A percentile compares a stretch with the other conserved stretches of the same genome.
Conservation (phyloP, 1,284 basidiomycete species). For the Wallemia mellicola region DNA sequence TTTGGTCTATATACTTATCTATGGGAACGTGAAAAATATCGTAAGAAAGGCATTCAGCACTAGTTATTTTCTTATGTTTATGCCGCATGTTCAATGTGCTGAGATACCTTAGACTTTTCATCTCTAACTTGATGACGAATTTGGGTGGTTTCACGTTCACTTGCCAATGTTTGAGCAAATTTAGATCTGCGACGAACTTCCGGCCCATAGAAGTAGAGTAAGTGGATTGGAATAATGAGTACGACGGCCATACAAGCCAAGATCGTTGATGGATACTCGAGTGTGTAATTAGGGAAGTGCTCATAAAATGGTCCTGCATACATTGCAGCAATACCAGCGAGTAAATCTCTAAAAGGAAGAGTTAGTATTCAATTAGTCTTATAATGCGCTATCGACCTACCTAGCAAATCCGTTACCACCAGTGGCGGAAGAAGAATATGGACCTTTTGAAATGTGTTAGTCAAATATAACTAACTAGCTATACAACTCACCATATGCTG, state of each 20-base stretch:
- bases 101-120: not conserved
- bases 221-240: not conserved
- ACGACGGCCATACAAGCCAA: not conserved
- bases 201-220: not conserved
- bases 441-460: no score
- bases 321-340: slow-evolving; percentile 18
- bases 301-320: slow-evolving; percentile 17
- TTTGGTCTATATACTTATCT: no score
- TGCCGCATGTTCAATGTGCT: not conserved
- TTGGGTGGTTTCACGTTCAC: not conserved
- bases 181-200: not conserved
- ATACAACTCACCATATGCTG: slow-evolving; percentile 16
- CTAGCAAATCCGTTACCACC: slow-evolving; percentile 12
- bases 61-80: not conserved
- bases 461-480: no score
- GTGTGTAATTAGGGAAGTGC: not conserved
- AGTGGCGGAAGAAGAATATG: slow-evolving; percentile 17
- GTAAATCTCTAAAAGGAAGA: slow-evolving; percentile 9
- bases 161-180: not conserved
- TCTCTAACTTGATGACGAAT: not conserved
- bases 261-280: not conserved
- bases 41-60: no score
- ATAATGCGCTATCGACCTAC: not conserved
- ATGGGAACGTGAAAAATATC: no score
- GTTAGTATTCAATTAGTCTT: not conserved